Conservation (phyloP, 768 basidiomycete species). For the Suillus variegatus region DNA sequence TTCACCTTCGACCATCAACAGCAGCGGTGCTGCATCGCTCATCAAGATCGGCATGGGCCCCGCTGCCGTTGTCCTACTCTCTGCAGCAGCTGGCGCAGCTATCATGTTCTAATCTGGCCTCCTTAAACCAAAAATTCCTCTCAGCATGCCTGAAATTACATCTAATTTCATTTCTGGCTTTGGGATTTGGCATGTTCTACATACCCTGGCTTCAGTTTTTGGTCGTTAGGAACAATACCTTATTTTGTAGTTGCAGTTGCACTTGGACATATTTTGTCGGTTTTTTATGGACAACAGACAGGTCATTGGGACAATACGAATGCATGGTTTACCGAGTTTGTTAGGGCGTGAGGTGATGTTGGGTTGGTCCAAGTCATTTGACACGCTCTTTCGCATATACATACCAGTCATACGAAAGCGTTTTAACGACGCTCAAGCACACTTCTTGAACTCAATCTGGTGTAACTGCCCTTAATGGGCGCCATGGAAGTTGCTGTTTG, state of each 20-base stretch:
- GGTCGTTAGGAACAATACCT: slow-evolving; percentile 6
- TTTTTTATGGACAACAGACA: neutral
- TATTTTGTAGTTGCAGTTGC: slow-evolving; percentile 9
- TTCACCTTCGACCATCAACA: slow-evolving; percentile 22
- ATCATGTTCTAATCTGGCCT: slow-evolving; percentile 42
- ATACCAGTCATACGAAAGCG: neutral
- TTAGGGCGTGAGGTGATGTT: neutral
- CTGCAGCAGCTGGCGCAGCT: slow-evolving; percentile 50
- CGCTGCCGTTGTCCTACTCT: slow-evolving; percentile 39
- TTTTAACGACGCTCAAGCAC: too few relatives aligned
- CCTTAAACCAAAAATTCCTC: neutral
- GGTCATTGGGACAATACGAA: slow-evolving; percentile 19
- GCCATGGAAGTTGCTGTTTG: neutral
- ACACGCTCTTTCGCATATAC: slow-evolving; percentile 3
- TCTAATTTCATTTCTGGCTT: slow-evolving; percentile 3
- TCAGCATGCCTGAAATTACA: neutral
- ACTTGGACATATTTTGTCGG: slow-evolving; percentile 19
- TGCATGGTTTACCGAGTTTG: slow-evolving; percentile 5
- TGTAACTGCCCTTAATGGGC: too few relatives aligned
- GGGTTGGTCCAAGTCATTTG: neutral
- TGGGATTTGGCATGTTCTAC: slow-evolving; percentile 5
- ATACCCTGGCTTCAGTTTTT: slow-evolving; percentile 13
- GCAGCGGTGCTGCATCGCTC: slow-evolving; percentile 31
- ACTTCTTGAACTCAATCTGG: too few relatives aligned
- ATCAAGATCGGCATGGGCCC: slow-evolving; percentile 33